Evolutionary conservation across 2,329 filamentous ascomycete genomes (phyloP).

Genomic region (Trichoderma cornu-damae): DNA sequence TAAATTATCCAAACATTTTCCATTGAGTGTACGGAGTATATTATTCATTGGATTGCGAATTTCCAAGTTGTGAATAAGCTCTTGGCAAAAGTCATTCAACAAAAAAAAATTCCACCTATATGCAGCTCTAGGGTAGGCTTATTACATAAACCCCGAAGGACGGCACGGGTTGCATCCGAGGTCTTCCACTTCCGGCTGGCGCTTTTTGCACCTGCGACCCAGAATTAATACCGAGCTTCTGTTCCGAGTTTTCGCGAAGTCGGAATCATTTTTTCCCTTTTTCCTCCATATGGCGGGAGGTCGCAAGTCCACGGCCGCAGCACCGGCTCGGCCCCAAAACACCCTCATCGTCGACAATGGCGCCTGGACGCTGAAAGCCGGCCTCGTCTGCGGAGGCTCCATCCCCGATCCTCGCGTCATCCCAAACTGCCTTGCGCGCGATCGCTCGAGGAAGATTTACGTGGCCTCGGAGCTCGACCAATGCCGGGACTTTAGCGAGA

Average conservation of each 20-base stretch:
- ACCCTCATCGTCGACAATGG: slow-evolving; percentile 94
- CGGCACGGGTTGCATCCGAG: background rate
- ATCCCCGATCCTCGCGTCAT: slow-evolving; percentile 61
- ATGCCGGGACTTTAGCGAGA: slow-evolving; percentile 85
- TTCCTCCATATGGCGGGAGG: slow-evolving; percentile 38
- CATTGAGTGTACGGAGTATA: no score
- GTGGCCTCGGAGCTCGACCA: slow-evolving; percentile 71
- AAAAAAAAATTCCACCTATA: no score
- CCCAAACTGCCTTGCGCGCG: slow-evolving; percentile 84
- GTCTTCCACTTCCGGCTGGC: background rate
- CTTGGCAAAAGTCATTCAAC: no score
- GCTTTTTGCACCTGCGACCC: background rate
- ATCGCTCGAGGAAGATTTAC: slow-evolving; percentile 72
- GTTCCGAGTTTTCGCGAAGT: slow-evolving; percentile 7
- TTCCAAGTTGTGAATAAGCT: no score
- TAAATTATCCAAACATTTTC: no score
- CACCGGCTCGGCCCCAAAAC: slow-evolving; percentile 50
- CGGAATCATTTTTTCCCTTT: background rate
- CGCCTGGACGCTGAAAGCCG: slow-evolving; percentile 85
- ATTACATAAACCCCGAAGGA: background rate
- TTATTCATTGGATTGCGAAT: no score
- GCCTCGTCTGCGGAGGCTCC: slow-evolving; percentile 54
- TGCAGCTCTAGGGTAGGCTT: background rate
- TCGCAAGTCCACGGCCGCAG: slow-evolving; percentile 49
- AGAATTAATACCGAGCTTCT: background rate